Evolutionary conservation across 495 filamentous ascomycete genomes (phyloP).

Genomic region (Penicillium simplicissimum): DNA sequence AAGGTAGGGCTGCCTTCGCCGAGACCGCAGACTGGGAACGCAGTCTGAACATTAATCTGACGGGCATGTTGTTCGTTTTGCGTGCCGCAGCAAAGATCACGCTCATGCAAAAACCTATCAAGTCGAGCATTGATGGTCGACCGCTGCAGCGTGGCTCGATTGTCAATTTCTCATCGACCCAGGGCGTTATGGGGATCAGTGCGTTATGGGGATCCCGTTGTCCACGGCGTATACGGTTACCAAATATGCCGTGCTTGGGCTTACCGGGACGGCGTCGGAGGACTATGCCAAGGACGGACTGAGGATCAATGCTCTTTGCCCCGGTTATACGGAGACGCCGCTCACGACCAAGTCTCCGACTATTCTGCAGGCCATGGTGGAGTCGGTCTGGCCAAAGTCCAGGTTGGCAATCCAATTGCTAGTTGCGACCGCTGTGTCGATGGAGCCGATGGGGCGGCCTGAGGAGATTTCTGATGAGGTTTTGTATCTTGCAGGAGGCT

Average conservation of each 20-base stretch:
- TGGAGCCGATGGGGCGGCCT: constrained; percentile 41
- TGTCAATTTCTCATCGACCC: constrained; percentile 48
- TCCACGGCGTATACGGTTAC: constrained; percentile 36
- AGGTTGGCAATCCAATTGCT: too few relatives aligned
- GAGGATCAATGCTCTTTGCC: constrained; percentile 48
- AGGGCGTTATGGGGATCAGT: constrained; percentile 33
- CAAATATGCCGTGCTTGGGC: constrained; percentile 38
- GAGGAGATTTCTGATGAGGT: constrained; percentile 48
- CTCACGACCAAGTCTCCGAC: constrained; percentile 35
- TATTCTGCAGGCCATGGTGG: constrained; percentile 24
- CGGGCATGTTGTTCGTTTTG: constrained; percentile 42
- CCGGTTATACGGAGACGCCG: constrained; percentile 45
- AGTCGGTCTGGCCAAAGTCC: too few relatives aligned
- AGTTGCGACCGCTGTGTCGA: constrained; percentile 39
- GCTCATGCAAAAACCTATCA: constrained; percentile 43
- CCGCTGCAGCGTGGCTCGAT: constrained; percentile 34
- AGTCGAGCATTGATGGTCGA: constrained; percentile 28
- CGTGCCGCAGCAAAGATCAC: constrained; percentile 43
- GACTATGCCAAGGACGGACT: constrained; percentile 46
- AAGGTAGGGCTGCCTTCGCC: constrained; percentile 33
- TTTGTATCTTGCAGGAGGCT: constrained; percentile 40
- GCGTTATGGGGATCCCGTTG: constrained; percentile 29
- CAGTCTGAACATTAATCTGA: constrained; percentile 44
- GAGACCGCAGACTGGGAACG: constrained; percentile 38
- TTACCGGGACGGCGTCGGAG: constrained; percentile 42